Base-by-base conservation (phyloP, 2,329 filamentous ascomycete genomes). In the Cytospora mali region DNA sequence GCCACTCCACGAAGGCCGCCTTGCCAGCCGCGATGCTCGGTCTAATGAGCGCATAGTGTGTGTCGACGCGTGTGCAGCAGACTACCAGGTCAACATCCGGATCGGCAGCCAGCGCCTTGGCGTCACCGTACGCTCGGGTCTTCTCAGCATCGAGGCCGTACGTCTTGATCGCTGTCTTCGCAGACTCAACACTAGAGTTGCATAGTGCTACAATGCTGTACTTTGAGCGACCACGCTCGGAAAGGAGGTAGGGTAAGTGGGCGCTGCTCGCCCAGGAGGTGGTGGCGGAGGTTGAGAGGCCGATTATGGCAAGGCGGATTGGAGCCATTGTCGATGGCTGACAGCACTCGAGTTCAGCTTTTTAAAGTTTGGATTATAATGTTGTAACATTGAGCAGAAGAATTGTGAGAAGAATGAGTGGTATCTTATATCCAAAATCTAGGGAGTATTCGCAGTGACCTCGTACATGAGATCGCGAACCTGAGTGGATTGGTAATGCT, bases 241-340 rank as follows among this genome's bases (percentile, higher is more conserved):
- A 82, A 31, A 79, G 71, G 3, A 89, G 80, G 69, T 87, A 88
- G 0, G 87, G 84, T 0, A 88, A 78, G 68, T 89, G 86, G 2
- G 81, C 84, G 28, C 69, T 67, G 33, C 74, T 76, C 2, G 84
- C 84, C 85, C 85, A 89, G 0, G 79, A 79, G 5, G 77, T 79
- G 31, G 76, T 76, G 55, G 82, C 80, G 1, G 77, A 76, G 59
- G 80, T 74, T 1, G 83, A 86, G 58, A 88, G 82, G 52, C 85
- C 86, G 62, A 87, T 77, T n/a, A 88, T 75, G 31, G 80, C 86
- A 18, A 83, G 73, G 58, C 82, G 80, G 63, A 86, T 84, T 11
- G 78, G 81, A 79, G 84, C 81, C 57, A 64, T 67, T 6, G 65
- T 67, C 16, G 11, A 11, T 33, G 39, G 3, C 14, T 23, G 27